These are phyloP conservation scores for Eimeria nieschulzi DNA, from an alignment of 169 alveolate genomes.

Conservation along the genomic window DNA sequence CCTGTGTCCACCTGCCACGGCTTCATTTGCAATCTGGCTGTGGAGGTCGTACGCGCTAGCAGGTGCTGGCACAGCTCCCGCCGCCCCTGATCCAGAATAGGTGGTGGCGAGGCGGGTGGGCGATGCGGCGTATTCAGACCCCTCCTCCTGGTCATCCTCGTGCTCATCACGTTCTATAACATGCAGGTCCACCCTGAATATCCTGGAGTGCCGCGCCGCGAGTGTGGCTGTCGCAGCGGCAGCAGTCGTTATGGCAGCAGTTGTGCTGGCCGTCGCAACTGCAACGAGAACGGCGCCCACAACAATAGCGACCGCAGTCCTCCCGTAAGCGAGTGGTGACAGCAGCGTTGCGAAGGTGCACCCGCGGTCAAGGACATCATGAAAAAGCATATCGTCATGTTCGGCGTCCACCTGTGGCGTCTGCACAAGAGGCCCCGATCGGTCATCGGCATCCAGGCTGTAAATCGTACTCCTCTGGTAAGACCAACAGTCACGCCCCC, in stretches of 20 bases:
- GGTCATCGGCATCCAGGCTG: constrained; percentile 34
- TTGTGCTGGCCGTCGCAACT: constrained; percentile 54
- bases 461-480: constrained; percentile 10
- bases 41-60: not conserved
- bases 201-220: constrained; percentile 61
- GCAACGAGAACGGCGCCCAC: constrained; percentile 68
- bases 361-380: constrained; percentile 58
- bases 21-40: constrained; percentile 6
- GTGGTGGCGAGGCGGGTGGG: constrained; percentile 3
- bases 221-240: constrained; percentile 71
- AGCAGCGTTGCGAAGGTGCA: constrained; percentile 50
- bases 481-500: constrained; percentile 22
- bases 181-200: constrained; percentile 56
- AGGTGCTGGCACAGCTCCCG: constrained; percentile 10
- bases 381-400: not conserved
- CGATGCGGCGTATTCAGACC: constrained; percentile 8
- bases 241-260: constrained; percentile 65
- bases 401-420: constrained; percentile 51
- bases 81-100: constrained; percentile 16
- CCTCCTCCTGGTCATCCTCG: constrained; percentile 66
- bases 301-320: constrained; percentile 52
- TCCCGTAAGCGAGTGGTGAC: constrained; percentile 49
- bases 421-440: constrained; percentile 9
- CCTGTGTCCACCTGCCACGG: not conserved
- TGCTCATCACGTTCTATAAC: constrained; percentile 60